Evolutionary conservation across 2,329 filamentous ascomycete species (phyloP), one percentile per base, ranked within the genome.

Genomic region (Cadophora sp.): DNA sequence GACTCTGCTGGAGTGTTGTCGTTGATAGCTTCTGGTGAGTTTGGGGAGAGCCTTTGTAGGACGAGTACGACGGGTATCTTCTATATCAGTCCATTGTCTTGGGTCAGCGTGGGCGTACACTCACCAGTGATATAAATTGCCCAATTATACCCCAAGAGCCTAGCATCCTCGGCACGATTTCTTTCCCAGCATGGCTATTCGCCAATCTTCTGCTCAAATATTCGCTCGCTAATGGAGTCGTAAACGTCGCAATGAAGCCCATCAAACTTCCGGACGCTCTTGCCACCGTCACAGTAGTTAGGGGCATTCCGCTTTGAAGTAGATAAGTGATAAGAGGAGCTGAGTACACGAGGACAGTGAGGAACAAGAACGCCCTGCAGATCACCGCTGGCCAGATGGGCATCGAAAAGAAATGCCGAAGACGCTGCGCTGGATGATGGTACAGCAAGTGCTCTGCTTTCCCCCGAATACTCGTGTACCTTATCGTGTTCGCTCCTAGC

Each of bases 291-390:
- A 86, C 80, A 6, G 78, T 75, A 13, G 80, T 74, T 2, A 83
- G 77, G 1, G 75, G 82, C 66, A 83, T 84, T 0, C 82, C 82
- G 4, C 79, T 76, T 41, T 82, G 80, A 2, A 86, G 78, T 3
- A 87, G 76, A 67, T 84, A 86, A 0, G 84, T 85, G 51, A 84
- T 79, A 78, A 87, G 84, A 9, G 83, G 84, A 1, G 82, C 81
- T 0, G 82, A 80, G 72, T 85, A 86, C 2, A 82, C 83, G 81
- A 72, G 59, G 13, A 72, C 70, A 3, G 84, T 86, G 48, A 86
- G 78, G 69, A 85, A 83, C 22, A 85, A 78, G 9, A 85, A 73
- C n/a, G 81, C 81, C 14, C 83, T 71, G 3, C 83, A 78, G n/a
- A 84, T 76, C 0, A 83, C 85, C 1, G 83, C 78, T 3, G 79